Conservation (phyloP, 345 rosid species). For the Excoecaria agallocha region DNA sequence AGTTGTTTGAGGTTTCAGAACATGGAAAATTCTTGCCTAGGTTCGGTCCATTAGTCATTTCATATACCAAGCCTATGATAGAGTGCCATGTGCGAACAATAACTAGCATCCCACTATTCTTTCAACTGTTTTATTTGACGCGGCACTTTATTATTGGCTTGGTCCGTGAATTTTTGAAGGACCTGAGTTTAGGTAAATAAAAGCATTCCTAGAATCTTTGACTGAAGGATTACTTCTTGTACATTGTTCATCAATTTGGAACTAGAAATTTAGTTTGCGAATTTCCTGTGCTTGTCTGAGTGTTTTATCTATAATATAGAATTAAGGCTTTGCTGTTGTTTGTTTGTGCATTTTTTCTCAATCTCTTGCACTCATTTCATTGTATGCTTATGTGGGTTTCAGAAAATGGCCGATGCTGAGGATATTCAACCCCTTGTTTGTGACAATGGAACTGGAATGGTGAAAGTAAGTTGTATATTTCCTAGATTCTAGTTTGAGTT, state of each 20-base stretch:
- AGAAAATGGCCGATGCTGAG: constrained; percentile 19
- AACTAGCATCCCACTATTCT: no score
- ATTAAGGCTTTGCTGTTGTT: no score
- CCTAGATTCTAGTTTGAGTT: background rate
- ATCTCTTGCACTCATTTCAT: background rate
- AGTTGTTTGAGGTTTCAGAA: no score
- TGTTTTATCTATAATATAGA: no score
- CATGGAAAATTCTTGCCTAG: no score
- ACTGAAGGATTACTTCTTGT: background rate
- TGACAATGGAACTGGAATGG: constrained; percentile 26
- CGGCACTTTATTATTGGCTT: no score
- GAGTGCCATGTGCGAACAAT: no score
- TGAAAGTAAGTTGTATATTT: constrained; percentile 10
- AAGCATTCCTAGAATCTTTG: background rate
- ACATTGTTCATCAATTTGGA: background rate
- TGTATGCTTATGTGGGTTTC: constrained; percentile 5
- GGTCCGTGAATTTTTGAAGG: background rate
- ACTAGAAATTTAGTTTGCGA: background rate
- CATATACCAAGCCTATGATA: no score
- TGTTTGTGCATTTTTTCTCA: background rate
- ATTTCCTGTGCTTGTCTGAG: background rate
- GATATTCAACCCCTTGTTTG: constrained; percentile 25
- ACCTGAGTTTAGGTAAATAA: background rate
- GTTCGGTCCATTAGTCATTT: no score
- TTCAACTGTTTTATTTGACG: no score